A percentile compares a stretch with the other conserved stretches of the same genome.
Conservation (phyloP, 805 yeast genomes). For the Kazachstania psychrophila region DNA sequence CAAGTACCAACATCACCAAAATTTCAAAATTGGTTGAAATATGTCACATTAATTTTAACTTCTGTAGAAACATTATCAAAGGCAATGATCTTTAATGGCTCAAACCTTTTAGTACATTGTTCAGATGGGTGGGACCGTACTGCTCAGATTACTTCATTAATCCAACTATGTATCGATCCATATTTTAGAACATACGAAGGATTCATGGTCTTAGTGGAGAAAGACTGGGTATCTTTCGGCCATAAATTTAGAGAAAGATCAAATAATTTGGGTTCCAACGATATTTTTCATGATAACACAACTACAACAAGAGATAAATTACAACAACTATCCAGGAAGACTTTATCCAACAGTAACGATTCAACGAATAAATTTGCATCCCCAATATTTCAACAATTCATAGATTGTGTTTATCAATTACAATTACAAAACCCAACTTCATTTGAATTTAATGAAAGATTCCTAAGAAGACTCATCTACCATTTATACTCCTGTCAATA, state of each 20-base stretch:
- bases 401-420: slow-evolving; percentile 82
- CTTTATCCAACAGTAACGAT: too few species aligned
- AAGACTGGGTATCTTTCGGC: slow-evolving; percentile 94
- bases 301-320: background rate
- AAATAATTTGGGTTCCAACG: slow-evolving; percentile 59
- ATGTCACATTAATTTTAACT: slow-evolving; percentile 56
- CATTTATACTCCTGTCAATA: slow-evolving; percentile 91
- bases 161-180: slow-evolving; percentile 85
- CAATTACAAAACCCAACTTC: slow-evolving; percentile 55
- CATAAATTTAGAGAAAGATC: slow-evolving; percentile 78
- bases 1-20: slow-evolving; percentile 29
- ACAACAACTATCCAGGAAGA: too few species aligned
- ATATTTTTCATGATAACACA: slow-evolving; percentile 37
- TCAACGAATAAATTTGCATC: slow-evolving; percentile 57
- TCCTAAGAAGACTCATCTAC: slow-evolving; percentile 72
- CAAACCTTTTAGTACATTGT: slow-evolving; percentile 83
- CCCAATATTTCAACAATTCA: slow-evolving; percentile 89
- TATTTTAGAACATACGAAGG: slow-evolving; percentile 83
- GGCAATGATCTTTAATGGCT: slow-evolving; percentile 72
- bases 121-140: slow-evolving; percentile 99
- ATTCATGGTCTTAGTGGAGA: slow-evolving; percentile 74
- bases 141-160: slow-evolving; percentile 74
- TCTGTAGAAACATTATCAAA: slow-evolving; percentile 72
- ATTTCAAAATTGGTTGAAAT: slow-evolving; percentile 66
- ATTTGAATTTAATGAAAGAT: slow-evolving; percentile 86